Base-by-base conservation (phyloP, 2,329 filamentous ascomycete genomes). In the Botrytis galanthina region DNA sequence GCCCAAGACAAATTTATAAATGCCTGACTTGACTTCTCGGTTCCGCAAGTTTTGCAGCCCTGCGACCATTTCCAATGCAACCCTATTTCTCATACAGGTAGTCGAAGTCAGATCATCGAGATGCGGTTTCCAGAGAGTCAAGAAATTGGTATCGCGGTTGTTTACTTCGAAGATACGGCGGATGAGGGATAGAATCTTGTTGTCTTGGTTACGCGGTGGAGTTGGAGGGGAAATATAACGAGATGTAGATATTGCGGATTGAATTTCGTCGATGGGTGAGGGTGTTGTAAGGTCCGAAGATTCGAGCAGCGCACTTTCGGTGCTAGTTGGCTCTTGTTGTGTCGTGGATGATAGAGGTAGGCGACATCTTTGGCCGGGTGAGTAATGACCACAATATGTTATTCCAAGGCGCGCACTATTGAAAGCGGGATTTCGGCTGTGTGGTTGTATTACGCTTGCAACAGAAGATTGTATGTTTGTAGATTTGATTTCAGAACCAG, bases 271-370 rank as follows among this genome's bases (percentile, higher is more conserved):
- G 51, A 26, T 54, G 12, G n/a, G 26, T 54, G n/a, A 29, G 14
- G n/a, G n/a, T 1, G 14, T 18, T 8, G 2, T 54, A 8, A 18
- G 0, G 3, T 29, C 7, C n/a, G 14, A 29, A 8, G 6, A n/a
- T 29, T 9, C 3, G 6, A 7, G 4, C 1, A 14, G 14, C 14
- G 14, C 14, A 3, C 2, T 3, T 54, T 54, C 3, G 7, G n/a
- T 14, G 29, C 51, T 54, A 8, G 1, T 54, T n/a, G n/a, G n/a
- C 14, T 54, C n/a, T 29, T 7, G 51, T 14, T 54, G 51, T 54
- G n/a, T 6, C 1, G 16, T 54, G 14, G n/a, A 18, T 54, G n/a
- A 3, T 18, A 29, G 51, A 54, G 26, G n/a, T 54, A 29, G n/a
- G 4, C n/a, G 14, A 9, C 14, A 29, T 4, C n/a, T 8, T 29